A percentile compares a stretch with the other conserved stretches of the same genome.
Evolutionary conservation across 371 early-diverging fungal species (phyloP).

Genomic region (Apophysomyces elegans): DNA sequence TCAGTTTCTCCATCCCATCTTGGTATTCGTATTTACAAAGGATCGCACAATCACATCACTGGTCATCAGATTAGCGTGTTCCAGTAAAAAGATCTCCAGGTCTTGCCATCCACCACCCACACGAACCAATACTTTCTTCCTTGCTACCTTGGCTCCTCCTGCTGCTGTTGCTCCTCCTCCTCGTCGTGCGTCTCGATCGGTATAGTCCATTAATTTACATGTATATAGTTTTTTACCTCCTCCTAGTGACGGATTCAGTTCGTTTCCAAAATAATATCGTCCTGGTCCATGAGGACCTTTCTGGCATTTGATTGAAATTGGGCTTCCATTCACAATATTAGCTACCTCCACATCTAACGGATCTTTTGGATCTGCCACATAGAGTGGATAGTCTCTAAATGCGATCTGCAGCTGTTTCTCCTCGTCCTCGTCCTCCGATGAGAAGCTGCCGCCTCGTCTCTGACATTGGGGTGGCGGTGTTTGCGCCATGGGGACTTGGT

Average conservation of each 20-base stretch:
- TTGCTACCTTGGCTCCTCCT: constrained; percentile 13
- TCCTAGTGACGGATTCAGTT: constrained; percentile 43
- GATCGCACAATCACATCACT: constrained; percentile 35
- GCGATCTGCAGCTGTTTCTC: constrained; percentile 23
- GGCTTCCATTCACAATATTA: constrained; percentile 57
- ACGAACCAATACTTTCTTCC: constrained; percentile 65
- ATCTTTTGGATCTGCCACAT: constrained; percentile 51
- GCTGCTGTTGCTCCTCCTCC: constrained; percentile 13
- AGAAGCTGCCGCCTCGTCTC: constrained; percentile 8
- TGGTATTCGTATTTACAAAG: constrained; percentile 14
- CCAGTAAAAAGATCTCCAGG: constrained; percentile 64
- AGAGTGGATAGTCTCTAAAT: constrained; percentile 34
- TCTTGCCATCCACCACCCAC: constrained; percentile 77
- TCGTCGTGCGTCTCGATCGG: constrained; percentile 24
- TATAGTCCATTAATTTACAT: constrained; percentile 55
- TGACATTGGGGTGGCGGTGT: constrained; percentile 12
- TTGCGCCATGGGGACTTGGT: constrained; percentile 8
- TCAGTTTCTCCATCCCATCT: constrained; percentile 13
- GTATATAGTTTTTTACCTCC: constrained; percentile 54
- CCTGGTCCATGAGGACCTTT: constrained; percentile 46
- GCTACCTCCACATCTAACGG: constrained; percentile 65
- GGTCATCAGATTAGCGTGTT: constrained; percentile 48
- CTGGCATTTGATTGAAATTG: constrained; percentile 53
- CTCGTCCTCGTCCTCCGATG: constrained; percentile 12
- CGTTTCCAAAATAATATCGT: constrained; percentile 66